Evolutionary conservation across 2,329 filamentous ascomycete species (phyloP), one percentile per base, ranked within the genome.

Genomic region (Plectosphaerella cucumerina): DNA sequence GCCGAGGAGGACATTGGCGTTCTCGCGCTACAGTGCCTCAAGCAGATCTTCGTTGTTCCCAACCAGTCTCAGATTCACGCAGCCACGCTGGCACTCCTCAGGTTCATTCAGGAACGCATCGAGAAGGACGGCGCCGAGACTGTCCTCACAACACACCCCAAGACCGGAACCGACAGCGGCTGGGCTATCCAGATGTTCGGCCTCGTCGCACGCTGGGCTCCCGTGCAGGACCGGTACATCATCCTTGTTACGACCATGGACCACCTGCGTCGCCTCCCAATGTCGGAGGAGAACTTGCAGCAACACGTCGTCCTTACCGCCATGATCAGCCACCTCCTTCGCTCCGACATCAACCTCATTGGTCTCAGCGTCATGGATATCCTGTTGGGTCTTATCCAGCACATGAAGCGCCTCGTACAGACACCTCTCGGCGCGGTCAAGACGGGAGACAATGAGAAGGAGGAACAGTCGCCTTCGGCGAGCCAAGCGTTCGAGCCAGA

Each of bases 291-390:
- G 10, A 84, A 84, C 41, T 68, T 97, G 33, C 78, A 83, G 43
- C 84, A 88, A 50, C 89, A 96, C 61, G 74, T 91, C 49, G 82
- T 87, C 5, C 75, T 96, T 53, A 82, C 88, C 1, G 85, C 85
- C 42, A 84, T 97, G 69, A 84, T 97, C 53, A 85, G 89, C 54
- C 89, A 88, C 55, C 77, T 97, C 10, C 75, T 99, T 44, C 86
- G 87, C 48, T 97, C 93, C 0, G 85, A 93, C 41, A 85, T 96
- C 63, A 97, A 97, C 68, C 78, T 97, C 63, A 97, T 99, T 55
- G 94, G 94, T 1, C 76, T 99, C 44, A 97, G 92, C 65, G 88
- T 97, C 48, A 97, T 97, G 85, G 94, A 99, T 65, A 86, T 97
- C 17, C 75, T 97, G 23, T 76, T 96, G 14, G 88, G 90, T 2